These are phyloP conservation scores for Dothideomycetidae sp. DNA, from an alignment of 2,329 filamentous ascomycete genomes.

Conservation along the genomic window DNA sequence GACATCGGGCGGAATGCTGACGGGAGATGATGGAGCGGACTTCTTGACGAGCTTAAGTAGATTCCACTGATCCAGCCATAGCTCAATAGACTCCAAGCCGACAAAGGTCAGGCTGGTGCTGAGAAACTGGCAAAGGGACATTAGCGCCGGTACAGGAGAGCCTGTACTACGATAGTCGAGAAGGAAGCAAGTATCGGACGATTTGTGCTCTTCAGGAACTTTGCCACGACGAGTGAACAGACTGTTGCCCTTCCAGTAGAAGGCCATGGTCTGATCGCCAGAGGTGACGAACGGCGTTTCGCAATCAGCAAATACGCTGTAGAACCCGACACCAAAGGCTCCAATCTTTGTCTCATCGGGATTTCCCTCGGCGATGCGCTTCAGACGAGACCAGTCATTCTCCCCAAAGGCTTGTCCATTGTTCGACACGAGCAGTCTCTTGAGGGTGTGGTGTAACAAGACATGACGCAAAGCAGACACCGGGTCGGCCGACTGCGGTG, in stretches of 20 bases:
- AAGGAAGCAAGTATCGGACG: conserved; percentile 65
- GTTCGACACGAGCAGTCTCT: conserved; percentile 80
- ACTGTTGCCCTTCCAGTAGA: conserved; percentile 99
- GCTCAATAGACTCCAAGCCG: conserved; percentile 69
- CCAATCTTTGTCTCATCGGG: conserved; percentile 98
- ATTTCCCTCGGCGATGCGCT: conserved; percentile 97
- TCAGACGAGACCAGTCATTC: conserved; percentile 85
- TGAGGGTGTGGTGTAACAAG: conserved; percentile 71
- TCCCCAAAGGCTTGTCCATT: conserved; percentile 76
- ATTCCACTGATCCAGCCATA: conserved; percentile 79
- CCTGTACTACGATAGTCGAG: conserved; percentile 84
- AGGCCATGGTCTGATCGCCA: conserved; percentile 85
- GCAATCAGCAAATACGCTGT: conserved; percentile 95
- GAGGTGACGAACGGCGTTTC: conserved; percentile 96
- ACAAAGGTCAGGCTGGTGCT: conserved; percentile 95
- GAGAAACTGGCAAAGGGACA: conserved; percentile 81
- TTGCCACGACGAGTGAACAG: conserved; percentile 80
- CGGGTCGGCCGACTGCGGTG: conserved; percentile 49
- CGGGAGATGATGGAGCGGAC: conserved; percentile 57
- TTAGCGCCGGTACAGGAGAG: conserved; percentile 70
- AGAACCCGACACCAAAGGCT: conserved; percentile 95
- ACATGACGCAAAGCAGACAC: conserved; percentile 69
- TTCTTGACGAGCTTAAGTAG: conserved; percentile 72
- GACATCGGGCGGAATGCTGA: conserved; percentile 63
- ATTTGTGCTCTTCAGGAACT: conserved; percentile 52